Conservation (phyloP, 352 stramenopile genomes). For the Globisporangium lucens region DNA sequence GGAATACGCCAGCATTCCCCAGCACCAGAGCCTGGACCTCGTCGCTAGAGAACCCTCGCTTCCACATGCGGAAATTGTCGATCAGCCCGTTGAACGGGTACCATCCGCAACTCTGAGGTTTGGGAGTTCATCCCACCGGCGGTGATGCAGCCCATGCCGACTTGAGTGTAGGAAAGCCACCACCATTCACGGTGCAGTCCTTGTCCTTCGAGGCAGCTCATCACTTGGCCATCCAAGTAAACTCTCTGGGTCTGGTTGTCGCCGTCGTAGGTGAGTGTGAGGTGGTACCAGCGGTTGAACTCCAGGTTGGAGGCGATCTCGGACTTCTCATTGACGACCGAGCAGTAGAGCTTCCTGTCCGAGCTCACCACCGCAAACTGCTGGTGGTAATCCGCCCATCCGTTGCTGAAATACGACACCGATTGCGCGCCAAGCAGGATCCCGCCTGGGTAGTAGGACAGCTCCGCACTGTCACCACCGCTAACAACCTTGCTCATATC, state of each 20-base stretch:
- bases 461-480: neutral
- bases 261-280: conserved; percentile 37
- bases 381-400: conserved; percentile 41
- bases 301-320: conserved; percentile 23
- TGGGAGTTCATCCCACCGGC: conserved; percentile 20
- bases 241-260: conserved; percentile 29
- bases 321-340: conserved; percentile 31
- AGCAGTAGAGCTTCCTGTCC: conserved; percentile 41
- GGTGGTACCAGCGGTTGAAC: conserved; percentile 38
- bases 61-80: conserved; percentile 31
- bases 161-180: conserved; percentile 33
- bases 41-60: neutral
- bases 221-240: conserved; percentile 34
- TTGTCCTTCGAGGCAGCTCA: conserved; percentile 11
- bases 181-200: conserved; percentile 34
- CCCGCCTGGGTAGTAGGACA: conserved; percentile 15
- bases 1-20: neutral
- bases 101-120: conserved; percentile 29
- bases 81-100: conserved; percentile 44
- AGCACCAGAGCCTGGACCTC: neutral
- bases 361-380: conserved; percentile 39
- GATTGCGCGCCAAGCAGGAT: conserved; percentile 48
- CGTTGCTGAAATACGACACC: conserved; percentile 20
- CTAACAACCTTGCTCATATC: neutral
- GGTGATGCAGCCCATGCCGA: conserved; percentile 38